Conservation (phyloP, 306 rosid species). For the Castanospermum australe region DNA sequence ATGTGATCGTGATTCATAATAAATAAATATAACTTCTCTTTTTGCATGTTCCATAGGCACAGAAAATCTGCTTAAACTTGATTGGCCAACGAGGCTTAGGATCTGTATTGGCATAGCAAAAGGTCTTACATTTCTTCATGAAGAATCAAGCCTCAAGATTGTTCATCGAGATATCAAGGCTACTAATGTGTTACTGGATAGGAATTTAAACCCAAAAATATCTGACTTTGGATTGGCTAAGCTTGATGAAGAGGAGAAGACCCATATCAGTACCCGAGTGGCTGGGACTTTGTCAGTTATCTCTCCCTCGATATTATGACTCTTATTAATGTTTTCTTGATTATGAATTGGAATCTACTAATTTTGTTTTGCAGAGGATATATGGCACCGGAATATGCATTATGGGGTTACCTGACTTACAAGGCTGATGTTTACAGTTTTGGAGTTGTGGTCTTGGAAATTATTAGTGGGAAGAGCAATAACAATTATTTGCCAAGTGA, state of each 20-base stretch:
- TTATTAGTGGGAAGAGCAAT: conserved; percentile 49
- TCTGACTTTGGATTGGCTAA: conserved; percentile 79
- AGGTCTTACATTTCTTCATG: conserved; percentile 67
- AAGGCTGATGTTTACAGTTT: conserved; percentile 71
- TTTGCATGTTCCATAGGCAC: conserved; percentile 16
- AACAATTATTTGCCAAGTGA: conserved; percentile 42
- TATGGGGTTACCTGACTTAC: conserved; percentile 54
- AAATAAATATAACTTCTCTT: not conserved
- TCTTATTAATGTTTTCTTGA: not conserved
- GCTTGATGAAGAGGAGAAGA: conserved; percentile 58
- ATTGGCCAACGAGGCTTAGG: conserved; percentile 61
- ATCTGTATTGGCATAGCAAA: conserved; percentile 64
- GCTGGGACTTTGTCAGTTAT: conserved; percentile 64
- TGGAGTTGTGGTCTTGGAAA: conserved; percentile 61
- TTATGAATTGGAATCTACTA: not conserved
- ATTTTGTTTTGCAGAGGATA: conserved; percentile 54
- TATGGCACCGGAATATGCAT: conserved; percentile 77
- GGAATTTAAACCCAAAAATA: conserved; percentile 57
- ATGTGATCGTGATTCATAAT: not conserved
- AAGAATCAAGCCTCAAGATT: conserved; percentile 58
- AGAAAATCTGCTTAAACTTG: conserved; percentile 34
- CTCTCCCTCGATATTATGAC: conserved; percentile 21
- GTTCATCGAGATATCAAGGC: conserved; percentile 76
- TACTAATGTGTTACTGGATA: conserved; percentile 54
- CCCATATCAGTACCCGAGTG: conserved; percentile 56